phyloP scores from a whole-genome alignment of 768 basidiomycete species.

The Leucocoprinus leucothites region DNA sequence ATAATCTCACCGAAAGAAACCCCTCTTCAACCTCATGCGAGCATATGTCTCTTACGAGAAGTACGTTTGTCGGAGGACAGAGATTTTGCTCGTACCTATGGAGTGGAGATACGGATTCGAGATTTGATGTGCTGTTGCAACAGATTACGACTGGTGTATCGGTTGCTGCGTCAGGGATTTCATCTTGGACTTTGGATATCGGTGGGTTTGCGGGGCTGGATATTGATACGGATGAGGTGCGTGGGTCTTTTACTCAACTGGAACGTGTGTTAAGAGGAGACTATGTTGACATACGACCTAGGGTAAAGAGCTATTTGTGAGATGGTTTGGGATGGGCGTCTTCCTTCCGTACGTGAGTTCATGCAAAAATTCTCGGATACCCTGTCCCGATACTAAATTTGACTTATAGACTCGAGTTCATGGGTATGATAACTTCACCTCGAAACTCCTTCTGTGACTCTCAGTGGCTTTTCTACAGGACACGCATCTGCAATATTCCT shows the following conservation, averaged over 20 bases:
- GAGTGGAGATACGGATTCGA: conserved; percentile 34
- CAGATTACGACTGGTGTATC: conserved; percentile 32
- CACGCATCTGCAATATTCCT: conserved; percentile 25
- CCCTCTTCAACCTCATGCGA: conserved; percentile 21
- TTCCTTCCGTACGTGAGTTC: conserved; percentile 33
- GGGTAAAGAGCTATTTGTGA: conserved; percentile 31
- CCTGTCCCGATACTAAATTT: background rate
- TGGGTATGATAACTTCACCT: background rate
- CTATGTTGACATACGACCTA: conserved; percentile 16
- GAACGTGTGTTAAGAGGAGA: background rate
- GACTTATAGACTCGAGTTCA: conserved; percentile 8
- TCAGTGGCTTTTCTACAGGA: conserved; percentile 14
- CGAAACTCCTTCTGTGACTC: background rate
- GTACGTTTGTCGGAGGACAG: conserved; percentile 35
- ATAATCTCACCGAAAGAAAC: conserved; percentile 26
- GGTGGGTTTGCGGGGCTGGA: conserved; percentile 32
- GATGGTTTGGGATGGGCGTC: conserved; percentile 34
- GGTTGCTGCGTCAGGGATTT: conserved; percentile 32
- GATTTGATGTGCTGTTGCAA: conserved; percentile 30
- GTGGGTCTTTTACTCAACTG: background rate
- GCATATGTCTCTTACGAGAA: conserved; percentile 32
- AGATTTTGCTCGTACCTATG: conserved; percentile 35
- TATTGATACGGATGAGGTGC: conserved; percentile 25
- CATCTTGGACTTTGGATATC: conserved; percentile 36
- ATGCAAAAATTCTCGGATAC: conserved; percentile 14